Evolutionary conservation across 768 basidiomycete species (phyloP).

Genomic region (Collybia mongolica): DNA sequence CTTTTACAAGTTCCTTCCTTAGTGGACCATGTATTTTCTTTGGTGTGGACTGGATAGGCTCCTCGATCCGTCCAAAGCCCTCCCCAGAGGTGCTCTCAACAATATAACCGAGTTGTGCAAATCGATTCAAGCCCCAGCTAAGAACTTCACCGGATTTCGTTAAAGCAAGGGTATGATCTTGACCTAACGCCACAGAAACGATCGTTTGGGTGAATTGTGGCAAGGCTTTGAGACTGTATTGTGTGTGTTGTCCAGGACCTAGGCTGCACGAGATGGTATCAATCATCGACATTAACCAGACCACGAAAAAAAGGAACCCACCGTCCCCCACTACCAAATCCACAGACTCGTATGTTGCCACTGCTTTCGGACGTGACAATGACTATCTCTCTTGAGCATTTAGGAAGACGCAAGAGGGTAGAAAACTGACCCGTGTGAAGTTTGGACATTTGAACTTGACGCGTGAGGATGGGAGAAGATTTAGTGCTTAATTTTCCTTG

Average conservation of each 20-base stretch:
- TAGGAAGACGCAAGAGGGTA: neutral
- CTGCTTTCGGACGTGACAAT: slow-evolving; percentile 71
- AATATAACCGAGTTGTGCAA: slow-evolving; percentile 84
- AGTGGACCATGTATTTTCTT: slow-evolving; percentile 72
- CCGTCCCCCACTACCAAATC: slow-evolving; percentile 89
- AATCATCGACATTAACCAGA: neutral
- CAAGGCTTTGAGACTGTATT: slow-evolving; percentile 67
- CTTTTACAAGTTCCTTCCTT: slow-evolving; percentile 75
- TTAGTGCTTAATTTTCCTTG: slow-evolving; percentile 36
- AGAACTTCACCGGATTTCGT: slow-evolving; percentile 80
- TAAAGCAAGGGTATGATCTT: slow-evolving; percentile 91
- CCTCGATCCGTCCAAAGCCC: slow-evolving; percentile 49
- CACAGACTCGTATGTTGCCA: slow-evolving; percentile 81
- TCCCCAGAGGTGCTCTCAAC: slow-evolving; percentile 51
- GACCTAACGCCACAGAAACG: slow-evolving; percentile 76
- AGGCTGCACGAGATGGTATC: slow-evolving; percentile 41
- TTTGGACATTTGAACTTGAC: slow-evolving; percentile 77
- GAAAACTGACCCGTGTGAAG: slow-evolving; percentile 72
- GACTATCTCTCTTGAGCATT: slow-evolving; percentile 18
- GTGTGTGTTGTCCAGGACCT: slow-evolving; percentile 75
- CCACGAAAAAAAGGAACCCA: slow-evolving; percentile 27
- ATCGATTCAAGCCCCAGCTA: slow-evolving; percentile 90
- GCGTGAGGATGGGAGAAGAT: slow-evolving; percentile 64
- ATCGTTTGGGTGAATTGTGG: slow-evolving; percentile 56
- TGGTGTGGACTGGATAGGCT: slow-evolving; percentile 75